Conservation (phyloP, 352 stramenopile species). For the Phytophthora idaei region DNA sequence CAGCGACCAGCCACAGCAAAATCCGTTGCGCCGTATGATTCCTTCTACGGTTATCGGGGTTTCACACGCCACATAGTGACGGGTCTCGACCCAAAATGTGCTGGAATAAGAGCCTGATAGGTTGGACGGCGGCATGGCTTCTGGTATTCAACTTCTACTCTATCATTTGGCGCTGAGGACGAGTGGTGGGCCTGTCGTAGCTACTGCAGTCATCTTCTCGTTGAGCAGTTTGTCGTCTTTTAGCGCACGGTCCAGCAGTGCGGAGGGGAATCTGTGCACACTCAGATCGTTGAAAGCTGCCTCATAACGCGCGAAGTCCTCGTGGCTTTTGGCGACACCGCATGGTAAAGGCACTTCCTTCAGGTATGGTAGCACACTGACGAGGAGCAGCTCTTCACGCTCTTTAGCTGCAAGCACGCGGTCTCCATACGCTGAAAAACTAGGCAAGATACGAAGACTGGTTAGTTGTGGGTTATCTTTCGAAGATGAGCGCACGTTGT, state of each 20-base stretch:
- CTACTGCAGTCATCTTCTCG: constrained; percentile 27
- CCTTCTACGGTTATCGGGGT: constrained; percentile 34
- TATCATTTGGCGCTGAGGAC: background rate
- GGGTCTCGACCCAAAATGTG: constrained; percentile 1
- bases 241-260: constrained; percentile 18
- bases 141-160: background rate
- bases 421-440: constrained; percentile 82
- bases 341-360: constrained; percentile 48
- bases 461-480: too few relatives aligned
- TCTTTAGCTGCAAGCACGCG: constrained; percentile 54
- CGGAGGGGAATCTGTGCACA: constrained; percentile 29
- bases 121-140: background rate
- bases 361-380: constrained; percentile 56
- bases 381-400: constrained; percentile 51
- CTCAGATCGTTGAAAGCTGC: constrained; percentile 80
- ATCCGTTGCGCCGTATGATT: constrained; percentile 20
- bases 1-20: constrained; percentile 1
- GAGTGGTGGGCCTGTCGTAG: background rate
- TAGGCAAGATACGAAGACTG: constrained; percentile 13
- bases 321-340: constrained; percentile 49
- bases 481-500: background rate
- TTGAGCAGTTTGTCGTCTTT: constrained; percentile 16
- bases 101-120: constrained; percentile 22
- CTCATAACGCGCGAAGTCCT: constrained; percentile 69
- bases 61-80: constrained; percentile 35